Base-by-base conservation (phyloP, 2,329 filamentous ascomycete genomes). In the Fusarium euwallaceae region DNA sequence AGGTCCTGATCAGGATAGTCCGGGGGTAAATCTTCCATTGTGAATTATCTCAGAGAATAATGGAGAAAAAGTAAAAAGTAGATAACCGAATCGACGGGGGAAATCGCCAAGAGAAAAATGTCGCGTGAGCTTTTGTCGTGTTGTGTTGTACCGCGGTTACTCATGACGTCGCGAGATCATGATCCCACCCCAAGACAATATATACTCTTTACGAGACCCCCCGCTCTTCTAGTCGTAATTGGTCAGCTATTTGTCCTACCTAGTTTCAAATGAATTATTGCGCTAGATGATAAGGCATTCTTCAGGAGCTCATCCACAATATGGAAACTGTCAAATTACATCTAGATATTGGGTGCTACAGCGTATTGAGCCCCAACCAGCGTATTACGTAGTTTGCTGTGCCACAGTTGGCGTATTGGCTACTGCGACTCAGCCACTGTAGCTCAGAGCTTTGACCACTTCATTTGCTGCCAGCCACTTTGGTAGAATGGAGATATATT, bases 141-240 rank as follows among this genome's bases (percentile, higher is more conserved):
- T 5, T 53, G 24, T 32, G 48, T 43, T 22, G 27, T 17, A 10
- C 60, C 20, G 12, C 22, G 10, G 34, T 58, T 36, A 63, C 37
- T 61, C 16, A 76, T 77, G 74, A 76, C 74, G 74, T 77, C 61
- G 64, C 51, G 63, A 22, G 39, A 61, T 65, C 61, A 59, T 45
- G 65, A 53, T 58, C 56, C 34, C 48, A 55, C 24, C 14, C 27
- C 48, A 32, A 32, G 48, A 55, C 17, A 53, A 27, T 55, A 55
- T 55, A 53, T 53, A 20, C 27, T 53, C 27, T 53, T n/a, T 55
- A 12, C 48, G 32, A 53, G 24, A 12, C 48, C 27, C 27, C 48
- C 48, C 27, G 48, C 48, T 20, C 29, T 55, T 55, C 17, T 8
- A 14, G 8, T n/a, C 6, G 20, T 55, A 6, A 55, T 55, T 55